phyloP scores from a whole-genome alignment of 2,329 filamentous ascomycete species.

The Rutstroemia sp. region DNA sequence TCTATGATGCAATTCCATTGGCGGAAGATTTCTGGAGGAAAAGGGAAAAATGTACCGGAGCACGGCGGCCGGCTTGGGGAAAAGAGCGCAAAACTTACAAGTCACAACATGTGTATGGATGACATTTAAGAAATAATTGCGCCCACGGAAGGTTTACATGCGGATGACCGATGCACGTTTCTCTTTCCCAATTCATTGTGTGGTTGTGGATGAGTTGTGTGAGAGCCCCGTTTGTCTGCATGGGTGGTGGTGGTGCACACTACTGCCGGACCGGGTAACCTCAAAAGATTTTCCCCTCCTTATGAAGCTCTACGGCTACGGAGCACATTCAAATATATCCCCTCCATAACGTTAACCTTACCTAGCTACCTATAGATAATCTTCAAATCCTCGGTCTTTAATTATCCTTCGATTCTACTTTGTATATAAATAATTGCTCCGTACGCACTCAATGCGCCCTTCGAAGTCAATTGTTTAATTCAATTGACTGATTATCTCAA shows the following conservation, averaged over 20 bases:
- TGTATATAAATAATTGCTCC: background rate
- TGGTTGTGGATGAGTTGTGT: background rate
- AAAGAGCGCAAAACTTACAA: no score
- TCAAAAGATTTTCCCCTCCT: no score
- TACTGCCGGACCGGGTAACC: no score
- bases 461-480: background rate
- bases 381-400: background rate
- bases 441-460: background rate
- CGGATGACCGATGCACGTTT: background rate
- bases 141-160: background rate
- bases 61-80: no score
- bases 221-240: no score
- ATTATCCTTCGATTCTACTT: background rate
- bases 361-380: no score
- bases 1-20: background rate
- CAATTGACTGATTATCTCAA: background rate
- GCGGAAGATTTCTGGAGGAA: background rate
- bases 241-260: no score
- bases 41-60: background rate
- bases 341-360: background rate
- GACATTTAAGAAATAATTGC: no score
- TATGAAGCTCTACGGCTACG: background rate
- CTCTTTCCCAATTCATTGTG: background rate
- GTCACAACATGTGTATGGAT: no score
- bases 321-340: background rate